Conservation (phyloP, 2,329 filamentous ascomycete genomes). For the Pseudophaeomoniella oleicola region DNA sequence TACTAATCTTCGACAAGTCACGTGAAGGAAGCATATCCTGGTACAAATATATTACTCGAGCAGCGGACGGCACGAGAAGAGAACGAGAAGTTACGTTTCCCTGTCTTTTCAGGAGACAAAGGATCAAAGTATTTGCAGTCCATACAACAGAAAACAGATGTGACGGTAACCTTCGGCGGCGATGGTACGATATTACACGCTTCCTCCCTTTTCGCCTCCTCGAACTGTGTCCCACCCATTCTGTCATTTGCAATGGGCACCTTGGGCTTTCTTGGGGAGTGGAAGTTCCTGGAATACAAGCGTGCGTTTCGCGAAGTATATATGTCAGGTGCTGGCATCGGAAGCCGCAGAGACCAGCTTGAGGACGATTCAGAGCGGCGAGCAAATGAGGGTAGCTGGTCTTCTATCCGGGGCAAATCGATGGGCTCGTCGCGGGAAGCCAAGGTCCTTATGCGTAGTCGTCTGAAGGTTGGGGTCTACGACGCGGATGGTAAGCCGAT, state of each 20-base stretch:
- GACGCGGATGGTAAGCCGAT: slow-evolving; percentile 43
- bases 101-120: slow-evolving; percentile 43
- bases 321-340: slow-evolving; percentile 53
- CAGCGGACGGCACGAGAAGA: slow-evolving; percentile 51
- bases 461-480: slow-evolving; percentile 75
- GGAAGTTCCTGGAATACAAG: slow-evolving; percentile 90
- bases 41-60: slow-evolving; percentile 72
- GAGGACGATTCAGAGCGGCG: slow-evolving; percentile 27
- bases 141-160: slow-evolving; percentile 66
- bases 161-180: slow-evolving; percentile 80
- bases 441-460: slow-evolving; percentile 72
- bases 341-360: slow-evolving; percentile 28
- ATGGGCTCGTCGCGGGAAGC: slow-evolving; percentile 62
- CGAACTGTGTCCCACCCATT: slow-evolving; percentile 71
- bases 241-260: slow-evolving; percentile 96
- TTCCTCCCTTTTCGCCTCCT: slow-evolving; percentile 71
- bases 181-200: slow-evolving; percentile 84
- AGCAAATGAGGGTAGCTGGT: slow-evolving; percentile 43
- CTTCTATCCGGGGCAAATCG: slow-evolving; percentile 60
- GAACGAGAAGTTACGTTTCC: slow-evolving; percentile 48
- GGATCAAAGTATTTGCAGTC: slow-evolving; percentile 7
- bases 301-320: slow-evolving; percentile 84
- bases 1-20: slow-evolving; percentile 48
- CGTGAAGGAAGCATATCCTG: slow-evolving; percentile 64
- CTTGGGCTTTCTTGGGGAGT: slow-evolving; percentile 86